phyloP scores from a whole-genome alignment of 106 monocot genomes.

The Acorus gramineus region DNA sequence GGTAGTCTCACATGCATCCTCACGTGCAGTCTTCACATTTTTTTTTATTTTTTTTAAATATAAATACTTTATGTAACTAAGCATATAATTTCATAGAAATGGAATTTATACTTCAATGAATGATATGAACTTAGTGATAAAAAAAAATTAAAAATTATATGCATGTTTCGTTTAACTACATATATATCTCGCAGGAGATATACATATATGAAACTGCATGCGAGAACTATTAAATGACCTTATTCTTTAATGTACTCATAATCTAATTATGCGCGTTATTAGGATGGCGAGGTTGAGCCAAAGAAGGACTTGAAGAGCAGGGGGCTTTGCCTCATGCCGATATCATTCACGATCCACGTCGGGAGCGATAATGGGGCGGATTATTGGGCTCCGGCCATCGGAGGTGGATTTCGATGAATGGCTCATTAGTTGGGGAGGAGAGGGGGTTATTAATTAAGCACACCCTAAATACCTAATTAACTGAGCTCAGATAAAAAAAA shows the following conservation, averaged over 20 bases:
- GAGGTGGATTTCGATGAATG: slow-evolving; percentile 20
- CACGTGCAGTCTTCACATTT: background rate
- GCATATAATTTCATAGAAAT: no score
- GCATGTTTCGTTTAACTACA: no score
- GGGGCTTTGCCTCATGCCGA: slow-evolving; percentile 69
- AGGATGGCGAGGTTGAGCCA: slow-evolving; percentile 10
- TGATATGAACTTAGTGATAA: no score
- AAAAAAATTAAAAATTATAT: no score
- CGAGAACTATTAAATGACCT: no score
- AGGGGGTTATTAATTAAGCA: background rate
- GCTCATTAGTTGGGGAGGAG: background rate
- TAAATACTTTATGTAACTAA: no score
- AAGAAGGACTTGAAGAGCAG: slow-evolving; percentile 59
- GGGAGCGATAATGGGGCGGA: slow-evolving; percentile 49
- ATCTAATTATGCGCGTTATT: no score
- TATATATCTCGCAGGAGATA: background rate
- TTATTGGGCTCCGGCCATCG: slow-evolving; percentile 49
- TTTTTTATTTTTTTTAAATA: no score
- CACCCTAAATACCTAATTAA: background rate
- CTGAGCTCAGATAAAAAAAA: background rate
- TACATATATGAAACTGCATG: background rate
- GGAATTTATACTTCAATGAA: no score
- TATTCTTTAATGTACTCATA: no score
- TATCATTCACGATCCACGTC: slow-evolving; percentile 57
- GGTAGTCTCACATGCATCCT: slow-evolving; percentile 10